Base-by-base conservation (phyloP, 1,284 basidiomycete genomes). In the Leccinum cinnamomeum region DNA sequence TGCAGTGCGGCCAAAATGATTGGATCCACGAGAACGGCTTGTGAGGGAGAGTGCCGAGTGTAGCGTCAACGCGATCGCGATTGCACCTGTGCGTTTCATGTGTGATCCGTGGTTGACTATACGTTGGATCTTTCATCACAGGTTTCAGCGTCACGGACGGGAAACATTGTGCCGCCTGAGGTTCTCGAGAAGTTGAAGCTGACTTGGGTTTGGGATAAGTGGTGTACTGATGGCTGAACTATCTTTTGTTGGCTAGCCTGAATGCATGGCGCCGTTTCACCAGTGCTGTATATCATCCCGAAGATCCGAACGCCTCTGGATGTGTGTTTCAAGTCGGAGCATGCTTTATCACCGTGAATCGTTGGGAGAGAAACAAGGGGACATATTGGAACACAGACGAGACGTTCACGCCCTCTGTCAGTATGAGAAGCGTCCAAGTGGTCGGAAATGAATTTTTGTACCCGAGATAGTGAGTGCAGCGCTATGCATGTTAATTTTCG, bases 31-130 rank as follows among this genome's bases (percentile, higher is more conserved):
- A 95, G 95, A 76, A 95, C 96, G 2, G 14, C 86, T 99, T 30
- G 94, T 94, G 8, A 79, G 85, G 53, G 94, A 98, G 77, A 96
- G 97, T 54, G 89, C 83, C 55, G 97, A 98, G 79, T 97, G 98
- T 79, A 89, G 89, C 74, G 98, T 99, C 75, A 88, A 89, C 70
- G 86, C 90, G 14, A 92, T 91, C 67, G 91, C 84, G 23, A 92
- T 99, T 67, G 96, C 94, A 7, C 97, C 97, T 7, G 92, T 97
- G 76, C n/a, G 88, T 77, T 39, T 16, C 37, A 14, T 14, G 14
- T 14, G 12, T 14, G 14, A 39, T 39, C 14, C 33, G 33, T 33
- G 33, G 10, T 33, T 33, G 10, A 33, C 33, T 33, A 2, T 33
- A 33, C 11, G 33, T 33, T 33, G 33, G 33, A 30, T 30, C 30